Base-by-base conservation (phyloP, 805 yeast species). In the Cyberlindnera euphorbiae region DNA sequence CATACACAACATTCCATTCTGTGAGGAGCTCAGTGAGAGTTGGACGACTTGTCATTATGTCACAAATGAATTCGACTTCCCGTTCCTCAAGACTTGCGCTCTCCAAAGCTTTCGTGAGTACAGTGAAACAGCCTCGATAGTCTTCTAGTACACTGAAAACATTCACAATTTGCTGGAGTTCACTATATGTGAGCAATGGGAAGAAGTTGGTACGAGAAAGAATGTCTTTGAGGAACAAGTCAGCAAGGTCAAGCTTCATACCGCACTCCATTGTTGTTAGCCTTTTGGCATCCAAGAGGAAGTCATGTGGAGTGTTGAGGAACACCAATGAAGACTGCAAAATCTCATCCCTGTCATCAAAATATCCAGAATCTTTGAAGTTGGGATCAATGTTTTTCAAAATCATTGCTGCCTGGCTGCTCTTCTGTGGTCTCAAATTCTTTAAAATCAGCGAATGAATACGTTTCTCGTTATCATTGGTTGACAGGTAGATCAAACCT, bases 401-500 rank as follows among this genome's bases (percentile, higher is more conserved):
- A 11, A 77, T 71, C 58, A 71, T 69, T 34, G 72, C 71, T 26
- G 77, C 72, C 45, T 79, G 82, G 39, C 68, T 68, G 45, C 73
- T 70, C 59, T 62, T 66, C 16, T 64, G 55, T 1, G 73, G 70
- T 3, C 82, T 84, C 26, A 84, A 56, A 38, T 79, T 77, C 42
- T 73, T 70, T 37, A 83, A 60, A 8, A 83, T 66, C 9, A 64
- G 47, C 16, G 81, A 63, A 53, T 74, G 95, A 28, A 69, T 69
- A 40, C 51, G 59, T 51, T 66, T 67, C 33, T 79, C 80, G 18
- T 61, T 56, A 7, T 66, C 66, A 14, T 75, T 73, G 7, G 74
- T 68, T 4, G 67, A 61, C 10, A 77, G 58, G 57, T 83, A 86
- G 30, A 89, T 74, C 1, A 87, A 67, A 5, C 97, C 98, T 1